Base-by-base conservation (phyloP, 2,329 filamentous ascomycete species). In the Ceratocystis eucalypticola region DNA sequence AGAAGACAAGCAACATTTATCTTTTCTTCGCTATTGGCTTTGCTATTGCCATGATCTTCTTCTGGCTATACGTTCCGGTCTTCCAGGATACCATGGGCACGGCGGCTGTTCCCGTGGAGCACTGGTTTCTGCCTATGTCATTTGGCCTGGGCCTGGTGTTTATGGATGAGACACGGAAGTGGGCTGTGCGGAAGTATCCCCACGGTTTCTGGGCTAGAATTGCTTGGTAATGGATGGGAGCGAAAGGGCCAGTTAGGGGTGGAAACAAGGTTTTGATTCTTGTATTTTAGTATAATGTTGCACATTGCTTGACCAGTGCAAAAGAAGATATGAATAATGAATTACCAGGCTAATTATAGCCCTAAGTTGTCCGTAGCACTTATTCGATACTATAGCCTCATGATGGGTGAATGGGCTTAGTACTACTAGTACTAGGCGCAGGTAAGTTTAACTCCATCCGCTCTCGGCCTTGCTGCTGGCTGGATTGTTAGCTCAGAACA, bases 1-100 rank as follows among this genome's bases (percentile, higher is more conserved):
- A 88, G 17, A 72, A 90, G 28, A 75, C 84, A 1, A 85, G 93
- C 74, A 99, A 99, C 79, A 94, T 96, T 87, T 94, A 96, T 82
- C 86, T 99, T 25, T 90, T 99, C 67, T 96, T 96, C 72, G 95
- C 94, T 69, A 96, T 99, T 74, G 81, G 83, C 10, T 80, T 99
- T 69, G 96, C 90, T 46, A 97, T 99, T 93, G 85, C 85, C 0
- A 82, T 99, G 67, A 94, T 99, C 80, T 96, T 97, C 75, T 89
- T 87, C 28, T 87, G 99, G 64, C 82, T 99, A 44, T 99, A 99
- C 77, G 88, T 87, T 2, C 94, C 95, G 0, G 84, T 96, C 77
- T 78, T 99, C 68, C 93, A 96, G 77, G 80, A 88, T 73, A 85
- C 83, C 0, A 62, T 82, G 0, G 75, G 79, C 0, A 91, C 87